Evolutionary conservation across 805 yeast species (phyloP).

Genomic region (Candida tammaniensis): DNA sequence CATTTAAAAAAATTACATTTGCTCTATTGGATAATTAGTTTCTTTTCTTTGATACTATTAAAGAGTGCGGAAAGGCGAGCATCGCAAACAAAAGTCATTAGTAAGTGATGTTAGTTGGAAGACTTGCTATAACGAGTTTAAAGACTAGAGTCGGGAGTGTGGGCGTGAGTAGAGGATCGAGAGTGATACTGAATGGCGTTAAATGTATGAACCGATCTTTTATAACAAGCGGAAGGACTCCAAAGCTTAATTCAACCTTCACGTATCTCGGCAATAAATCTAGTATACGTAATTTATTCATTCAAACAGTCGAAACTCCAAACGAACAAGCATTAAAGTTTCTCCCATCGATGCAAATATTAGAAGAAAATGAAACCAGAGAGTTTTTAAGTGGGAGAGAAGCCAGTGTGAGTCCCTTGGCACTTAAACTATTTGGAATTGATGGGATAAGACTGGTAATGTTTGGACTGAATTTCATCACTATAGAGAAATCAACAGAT

Average conservation of each 20-base stretch:
- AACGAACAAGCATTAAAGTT: conserved; percentile 85
- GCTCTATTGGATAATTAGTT: too few relatives aligned
- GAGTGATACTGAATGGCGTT: too few relatives aligned
- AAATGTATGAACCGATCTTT: too few relatives aligned
- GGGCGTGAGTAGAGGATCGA: too few relatives aligned
- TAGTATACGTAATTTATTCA: conserved; percentile 42
- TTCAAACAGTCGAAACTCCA: conserved; percentile 84
- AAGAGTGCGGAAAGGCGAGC: too few relatives aligned
- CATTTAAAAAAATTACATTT: too few relatives aligned
- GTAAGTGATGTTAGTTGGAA: too few relatives aligned
- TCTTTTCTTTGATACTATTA: too few relatives aligned
- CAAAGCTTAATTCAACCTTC: neutral
- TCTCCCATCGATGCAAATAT: conserved; percentile 67
- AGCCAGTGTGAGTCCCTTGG: conserved; percentile 72
- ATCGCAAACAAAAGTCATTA: too few relatives aligned
- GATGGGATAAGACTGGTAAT: conserved; percentile 76
- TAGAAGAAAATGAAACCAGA: conserved; percentile 60
- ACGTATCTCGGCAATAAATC: neutral
- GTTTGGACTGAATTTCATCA: conserved; percentile 82
- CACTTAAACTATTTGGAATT: conserved; percentile 66
- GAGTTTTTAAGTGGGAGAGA: conserved; percentile 77
- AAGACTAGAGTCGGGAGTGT: too few relatives aligned
- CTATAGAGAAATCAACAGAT: conserved; percentile 63
- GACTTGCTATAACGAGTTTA: too few relatives aligned
- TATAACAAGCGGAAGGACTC: too few relatives aligned